These are phyloP conservation scores for Sclerotinia subarctica DNA, from an alignment of 2,329 filamentous ascomycete species.

Conservation along the genomic window DNA sequence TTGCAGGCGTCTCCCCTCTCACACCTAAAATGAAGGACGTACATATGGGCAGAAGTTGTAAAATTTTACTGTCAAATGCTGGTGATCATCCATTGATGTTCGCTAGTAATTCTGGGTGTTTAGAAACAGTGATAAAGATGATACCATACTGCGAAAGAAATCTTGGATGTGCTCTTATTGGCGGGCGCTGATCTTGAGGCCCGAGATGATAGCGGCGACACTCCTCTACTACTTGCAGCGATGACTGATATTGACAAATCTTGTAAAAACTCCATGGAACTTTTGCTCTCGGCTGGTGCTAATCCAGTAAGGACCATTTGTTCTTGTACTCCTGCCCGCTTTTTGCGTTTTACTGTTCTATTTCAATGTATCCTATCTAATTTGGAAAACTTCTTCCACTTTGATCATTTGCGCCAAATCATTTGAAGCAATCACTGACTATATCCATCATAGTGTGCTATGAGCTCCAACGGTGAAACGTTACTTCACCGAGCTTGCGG, in stretches of 20 bases:
- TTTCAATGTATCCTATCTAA: not conserved
- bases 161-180: slow-evolving; percentile 25
- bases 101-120: slow-evolving; percentile 36
- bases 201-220: slow-evolving; percentile 22
- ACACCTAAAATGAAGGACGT: slow-evolving; percentile 30
- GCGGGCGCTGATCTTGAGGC: slow-evolving; percentile 33
- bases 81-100: slow-evolving; percentile 38
- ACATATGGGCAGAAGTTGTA: not conserved
- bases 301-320: not conserved
- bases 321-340: not conserved
- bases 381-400: not conserved
- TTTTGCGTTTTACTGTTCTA: not conserved
- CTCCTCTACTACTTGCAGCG: slow-evolving; percentile 25
- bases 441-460: not conserved
- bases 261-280: not conserved
- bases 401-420: not conserved
- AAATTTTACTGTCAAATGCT: not conserved
- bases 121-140: slow-evolving; percentile 24
- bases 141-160: slow-evolving; percentile 9
- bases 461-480: not conserved
- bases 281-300: slow-evolving; percentile 18
- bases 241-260: not conserved
- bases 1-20: slow-evolving; percentile 35
- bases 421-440: not conserved
- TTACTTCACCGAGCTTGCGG: slow-evolving; percentile 10